Conservation (phyloP, 768 basidiomycete species). For the Boletellus ananas region DNA sequence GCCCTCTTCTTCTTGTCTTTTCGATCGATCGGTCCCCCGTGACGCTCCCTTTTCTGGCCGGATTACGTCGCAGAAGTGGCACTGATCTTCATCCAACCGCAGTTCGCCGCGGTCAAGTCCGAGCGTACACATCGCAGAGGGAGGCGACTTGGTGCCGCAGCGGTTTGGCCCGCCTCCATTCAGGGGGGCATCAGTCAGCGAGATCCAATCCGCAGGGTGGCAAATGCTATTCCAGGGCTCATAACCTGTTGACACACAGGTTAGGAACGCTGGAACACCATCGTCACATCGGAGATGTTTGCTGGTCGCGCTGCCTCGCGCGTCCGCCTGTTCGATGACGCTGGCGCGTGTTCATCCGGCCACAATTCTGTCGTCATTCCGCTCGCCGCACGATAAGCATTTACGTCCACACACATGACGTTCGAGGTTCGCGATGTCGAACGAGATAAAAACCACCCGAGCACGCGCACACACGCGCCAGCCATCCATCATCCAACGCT, state of each 20-base stretch:
- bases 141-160: too few relatives aligned
- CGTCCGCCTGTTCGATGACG: neutral
- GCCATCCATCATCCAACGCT: neutral
- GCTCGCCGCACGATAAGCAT: neutral
- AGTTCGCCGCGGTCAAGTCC: too few relatives aligned
- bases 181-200: neutral
- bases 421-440: constrained; percentile 12
- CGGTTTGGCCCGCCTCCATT: neutral
- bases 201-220: constrained; percentile 14
- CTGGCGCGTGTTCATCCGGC: neutral
- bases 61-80: too few relatives aligned
- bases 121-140: too few relatives aligned
- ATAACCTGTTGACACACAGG: constrained; percentile 16
- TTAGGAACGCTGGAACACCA: constrained; percentile 16
- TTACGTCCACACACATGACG: constrained; percentile 14
- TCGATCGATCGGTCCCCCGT: too few relatives aligned
- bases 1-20: too few relatives aligned
- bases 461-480: neutral
- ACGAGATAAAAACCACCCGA: constrained; percentile 4
- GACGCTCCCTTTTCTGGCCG: too few relatives aligned
- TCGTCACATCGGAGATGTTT: constrained; percentile 7
- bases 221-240: constrained; percentile 22
- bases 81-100: too few relatives aligned
- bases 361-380: neutral
- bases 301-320: neutral